Percentiles rank a stretch among this genome's conserved stretches.
Evolutionary conservation across 345 rosid genomes (phyloP).

Genomic region (sweet orange (Citrus sinensis)): DVS_A1.0 CM039167.1:4260001-4260500

Average conservation of each 20-base stretch:
- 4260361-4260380: background rate
- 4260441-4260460: background rate
- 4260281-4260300: slow-evolving; percentile 86
- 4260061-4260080: background rate
- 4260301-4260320: slow-evolving; percentile 65
- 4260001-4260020: slow-evolving; percentile 78
- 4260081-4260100: background rate
- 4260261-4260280: slow-evolving; percentile 44
- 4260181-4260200: slow-evolving; percentile 85
- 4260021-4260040: background rate
- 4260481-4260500: background rate
- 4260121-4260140: slow-evolving; percentile 3
- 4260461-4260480: background rate
- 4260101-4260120: background rate
- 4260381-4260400: background rate
- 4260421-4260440: background rate
- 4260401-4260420: background rate
- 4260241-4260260: slow-evolving; percentile 62
- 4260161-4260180: slow-evolving; percentile 92
- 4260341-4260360: slow-evolving; percentile 29
- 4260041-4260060: background rate
- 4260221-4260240: slow-evolving; percentile 88
- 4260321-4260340: slow-evolving; percentile 75
- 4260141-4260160: slow-evolving; percentile 55
- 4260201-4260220: slow-evolving; percentile 67